Conservation (phyloP, 441 rosid genomes). For the Erodium moschatum region DNA sequence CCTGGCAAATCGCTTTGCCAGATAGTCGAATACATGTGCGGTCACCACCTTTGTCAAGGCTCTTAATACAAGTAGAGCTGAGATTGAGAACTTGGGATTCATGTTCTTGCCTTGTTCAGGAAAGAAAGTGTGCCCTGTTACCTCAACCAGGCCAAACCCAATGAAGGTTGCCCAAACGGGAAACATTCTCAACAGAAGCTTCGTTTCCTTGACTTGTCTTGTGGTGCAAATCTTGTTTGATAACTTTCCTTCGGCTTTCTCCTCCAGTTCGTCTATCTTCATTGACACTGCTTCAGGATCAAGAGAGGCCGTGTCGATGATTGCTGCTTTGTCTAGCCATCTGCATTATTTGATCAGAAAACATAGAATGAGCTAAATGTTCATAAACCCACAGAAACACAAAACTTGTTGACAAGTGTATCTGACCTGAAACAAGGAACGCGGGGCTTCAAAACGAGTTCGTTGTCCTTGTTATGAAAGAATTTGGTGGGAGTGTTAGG, state of each 20-base stretch:
- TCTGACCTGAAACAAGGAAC: not conserved
- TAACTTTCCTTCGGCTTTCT: not conserved
- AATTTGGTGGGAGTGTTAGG: not conserved
- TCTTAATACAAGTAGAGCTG: not conserved
- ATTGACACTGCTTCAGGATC: not conserved
- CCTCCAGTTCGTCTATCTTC: not conserved
- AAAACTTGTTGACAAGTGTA: too few species aligned
- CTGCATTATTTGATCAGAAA: too few species aligned
- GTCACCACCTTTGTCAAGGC: not conserved
- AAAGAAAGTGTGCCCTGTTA: constrained; percentile 2
- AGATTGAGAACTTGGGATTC: not conserved
- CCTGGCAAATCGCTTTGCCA: not conserved
- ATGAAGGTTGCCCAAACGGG: not conserved
- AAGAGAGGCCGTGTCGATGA: not conserved
- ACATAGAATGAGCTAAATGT: not conserved
- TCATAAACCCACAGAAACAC: not conserved
- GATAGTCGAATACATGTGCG: not conserved
- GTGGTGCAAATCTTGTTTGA: not conserved
- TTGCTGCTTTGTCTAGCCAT: constrained; percentile 10
- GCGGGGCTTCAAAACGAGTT: not conserved
- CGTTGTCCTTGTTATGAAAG: not conserved
- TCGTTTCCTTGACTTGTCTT: not conserved
- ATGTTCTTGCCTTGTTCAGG: constrained; percentile 5
- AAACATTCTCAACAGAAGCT: constrained; percentile 5
- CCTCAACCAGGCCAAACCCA: not conserved